Evolutionary conservation across 2,329 filamentous ascomycete species (phyloP).

Genomic region (Botrytis elliptica): DNA sequence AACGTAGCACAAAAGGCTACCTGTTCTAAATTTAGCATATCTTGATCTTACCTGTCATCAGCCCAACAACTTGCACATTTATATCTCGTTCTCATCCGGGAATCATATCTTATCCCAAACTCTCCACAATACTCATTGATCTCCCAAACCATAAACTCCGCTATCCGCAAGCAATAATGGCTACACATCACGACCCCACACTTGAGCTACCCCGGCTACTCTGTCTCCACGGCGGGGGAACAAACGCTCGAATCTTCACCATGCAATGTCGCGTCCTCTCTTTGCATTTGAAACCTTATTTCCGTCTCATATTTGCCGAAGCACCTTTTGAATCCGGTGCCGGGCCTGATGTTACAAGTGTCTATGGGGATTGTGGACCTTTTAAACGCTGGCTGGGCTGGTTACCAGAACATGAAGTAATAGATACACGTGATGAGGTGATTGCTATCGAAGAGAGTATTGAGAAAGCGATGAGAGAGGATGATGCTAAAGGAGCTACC

Average conservation of each 20-base stretch:
- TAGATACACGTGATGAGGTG: slow-evolving; percentile 45
- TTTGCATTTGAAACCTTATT: slow-evolving; percentile 41
- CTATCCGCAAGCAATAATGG: background rate
- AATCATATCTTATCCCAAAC: background rate
- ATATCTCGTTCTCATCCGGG: background rate
- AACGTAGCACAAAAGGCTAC: slow-evolving; percentile 3
- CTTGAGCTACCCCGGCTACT: slow-evolving; percentile 60
- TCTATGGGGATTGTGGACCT: slow-evolving; percentile 65
- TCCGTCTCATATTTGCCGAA: slow-evolving; percentile 71
- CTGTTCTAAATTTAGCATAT: slow-evolving; percentile 2
- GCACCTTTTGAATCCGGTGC: slow-evolving; percentile 63
- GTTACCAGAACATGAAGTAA: slow-evolving; percentile 54
- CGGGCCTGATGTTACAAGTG: slow-evolving; percentile 59
- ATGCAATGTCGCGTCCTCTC: slow-evolving; percentile 58
- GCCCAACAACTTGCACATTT: background rate
- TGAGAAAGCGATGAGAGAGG: slow-evolving; percentile 50
- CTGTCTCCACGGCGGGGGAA: slow-evolving; percentile 78
- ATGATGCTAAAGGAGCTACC: slow-evolving; percentile 47
- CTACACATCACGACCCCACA: slow-evolving; percentile 17
- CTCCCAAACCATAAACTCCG: too few species aligned
- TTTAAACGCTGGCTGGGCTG: slow-evolving; percentile 66
- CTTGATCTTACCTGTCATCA: slow-evolving; percentile 1
- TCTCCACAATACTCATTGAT: background rate
- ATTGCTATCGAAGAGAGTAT: slow-evolving; percentile 45
- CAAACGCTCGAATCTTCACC: slow-evolving; percentile 68